Percentiles rank a stretch among this genome's conserved stretches.
These are phyloP conservation scores for Drechslerella coelobrocha DNA, from an alignment of 2,329 filamentous ascomycete species.

Conservation along the genomic window DNA sequence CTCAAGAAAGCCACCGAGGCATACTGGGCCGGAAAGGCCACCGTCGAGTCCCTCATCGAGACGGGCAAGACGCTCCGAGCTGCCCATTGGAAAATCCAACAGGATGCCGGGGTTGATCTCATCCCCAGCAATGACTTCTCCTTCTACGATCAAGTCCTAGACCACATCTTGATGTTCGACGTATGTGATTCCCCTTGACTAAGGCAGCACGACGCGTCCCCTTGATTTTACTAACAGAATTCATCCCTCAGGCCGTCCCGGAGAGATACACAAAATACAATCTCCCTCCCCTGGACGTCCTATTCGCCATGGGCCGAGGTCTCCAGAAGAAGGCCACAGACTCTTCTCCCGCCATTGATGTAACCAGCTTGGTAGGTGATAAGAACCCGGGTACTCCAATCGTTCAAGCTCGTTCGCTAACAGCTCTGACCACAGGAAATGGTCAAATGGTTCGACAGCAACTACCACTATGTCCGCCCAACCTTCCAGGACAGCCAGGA, in stretches of 20 bases:
- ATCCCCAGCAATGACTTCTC: slow-evolving; percentile 99
- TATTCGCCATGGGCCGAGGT: slow-evolving; percentile 99
- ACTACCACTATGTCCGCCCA: slow-evolving; percentile 99
- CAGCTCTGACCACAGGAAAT: slow-evolving; percentile 70
- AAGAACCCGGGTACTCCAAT: slow-evolving; percentile 1
- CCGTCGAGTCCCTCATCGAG: slow-evolving; percentile 83
- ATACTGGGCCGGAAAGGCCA: slow-evolving; percentile 95
- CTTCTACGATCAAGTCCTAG: slow-evolving; percentile 95
- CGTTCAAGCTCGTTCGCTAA: neutral
- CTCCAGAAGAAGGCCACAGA: slow-evolving; percentile 80
- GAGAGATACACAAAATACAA: slow-evolving; percentile 91
- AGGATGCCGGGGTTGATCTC: slow-evolving; percentile 94
- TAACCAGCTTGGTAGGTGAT: slow-evolving; percentile 73
- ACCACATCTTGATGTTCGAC: slow-evolving; percentile 76
- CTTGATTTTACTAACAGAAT: slow-evolving; percentile 51
- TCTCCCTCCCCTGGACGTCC: slow-evolving; percentile 88
- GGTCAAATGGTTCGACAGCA: slow-evolving; percentile 99
- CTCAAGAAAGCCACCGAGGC: slow-evolving; percentile 99
- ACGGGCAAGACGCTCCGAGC: slow-evolving; percentile 97
- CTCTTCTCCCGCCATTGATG: slow-evolving; percentile 70
- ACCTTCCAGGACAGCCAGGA: slow-evolving; percentile 95
- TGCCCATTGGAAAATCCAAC: slow-evolving; percentile 99
- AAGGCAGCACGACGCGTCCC: slow-evolving; percentile 35
- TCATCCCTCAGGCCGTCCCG: slow-evolving; percentile 72
- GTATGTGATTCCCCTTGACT: slow-evolving; percentile 4